phyloP scores from a whole-genome alignment of 164 flowering plant genomes.

The Annona cherimola region DNA sequence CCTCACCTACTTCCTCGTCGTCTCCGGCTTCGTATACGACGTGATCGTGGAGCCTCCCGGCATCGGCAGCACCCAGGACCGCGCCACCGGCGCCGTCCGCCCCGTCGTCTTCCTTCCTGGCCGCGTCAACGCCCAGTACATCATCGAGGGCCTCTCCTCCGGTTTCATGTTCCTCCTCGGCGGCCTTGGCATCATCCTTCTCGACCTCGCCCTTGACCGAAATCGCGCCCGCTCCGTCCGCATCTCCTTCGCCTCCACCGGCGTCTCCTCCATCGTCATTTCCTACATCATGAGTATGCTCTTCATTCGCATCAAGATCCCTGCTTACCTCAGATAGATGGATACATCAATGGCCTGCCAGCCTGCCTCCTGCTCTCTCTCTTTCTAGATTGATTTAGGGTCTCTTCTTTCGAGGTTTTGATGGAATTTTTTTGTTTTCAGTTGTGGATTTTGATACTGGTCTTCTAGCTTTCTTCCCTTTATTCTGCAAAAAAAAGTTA shows the following conservation, averaged over 20 bases:
- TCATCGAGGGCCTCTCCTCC: constrained; percentile 90
- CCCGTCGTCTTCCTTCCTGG: constrained; percentile 91
- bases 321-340: constrained; percentile 59
- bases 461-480: too few species aligned
- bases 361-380: too few species aligned
- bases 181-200: constrained; percentile 70
- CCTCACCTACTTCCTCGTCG: constrained; percentile 90
- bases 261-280: constrained; percentile 54
- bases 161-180: constrained; percentile 99
- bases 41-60: constrained; percentile 98
- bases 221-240: constrained; percentile 64
- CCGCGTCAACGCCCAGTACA: constrained; percentile 97
- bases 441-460: too few species aligned
- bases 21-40: constrained; percentile 94
- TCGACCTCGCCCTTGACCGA: constrained; percentile 77
- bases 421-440: too few species aligned
- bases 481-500: too few species aligned
- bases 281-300: constrained; percentile 95
- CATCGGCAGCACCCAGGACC: constrained; percentile 90
- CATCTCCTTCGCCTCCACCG: constrained; percentile 63
- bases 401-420: too few species aligned
- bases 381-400: too few species aligned
- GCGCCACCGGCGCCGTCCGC: constrained; percentile 61
- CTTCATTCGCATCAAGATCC: constrained; percentile 89
- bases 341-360: too few species aligned